Evolutionary conservation across 2,329 filamentous ascomycete genomes (phyloP), one percentile per base, ranked within the genome.

Genomic region (Fusarium protoensiforme): DNA sequence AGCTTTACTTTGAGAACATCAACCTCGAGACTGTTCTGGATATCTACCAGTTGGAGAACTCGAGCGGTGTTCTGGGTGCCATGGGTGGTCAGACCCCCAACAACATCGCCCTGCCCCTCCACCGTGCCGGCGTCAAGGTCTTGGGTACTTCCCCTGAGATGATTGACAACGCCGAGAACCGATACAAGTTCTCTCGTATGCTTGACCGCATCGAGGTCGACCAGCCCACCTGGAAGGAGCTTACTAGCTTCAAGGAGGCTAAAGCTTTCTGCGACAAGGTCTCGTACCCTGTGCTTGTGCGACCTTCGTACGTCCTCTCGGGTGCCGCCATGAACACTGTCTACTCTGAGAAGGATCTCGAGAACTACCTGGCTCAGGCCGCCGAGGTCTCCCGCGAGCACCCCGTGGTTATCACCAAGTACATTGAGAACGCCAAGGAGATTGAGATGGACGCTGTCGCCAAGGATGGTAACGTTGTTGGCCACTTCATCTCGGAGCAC

Each of bases 361-460:
- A 94, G 78, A 92, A 88, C 79, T 98, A 97, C 83, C 88, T 99
- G 51, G 90, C 93, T 74, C 96, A 98, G 84, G 96, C 96, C 62
- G 94, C 90, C 8, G 95, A 97, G 74, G 96, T 99, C 54, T 98
- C 96, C 7, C 92, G 94, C 71, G 96, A 98, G 71, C 94, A 98
- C 82, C 96, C 96, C 1, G 96, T 99, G 13, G 96, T 99, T 70
- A 98, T 99, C 80, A 98, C 96, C 69, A 99, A 99, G 86, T 99
- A 98, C 85, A 98, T 99, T 75, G 96, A 99, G 87, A 96, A 97
- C 76, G 96, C 96, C 74, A 98, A 99, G 87, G 96, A 99, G 83
- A 98, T 99, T 73, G 96, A 99, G 84, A 98, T 99, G 96, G 96
- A 99, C 78, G 96, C 96, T 43, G 96, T 99, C 51, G 96, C 96